Percentiles rank a stretch among this genome's conserved stretches.
phyloP scores from a whole-genome alignment of 331 rosid genomes.

The Quercus lobata region DNA sequence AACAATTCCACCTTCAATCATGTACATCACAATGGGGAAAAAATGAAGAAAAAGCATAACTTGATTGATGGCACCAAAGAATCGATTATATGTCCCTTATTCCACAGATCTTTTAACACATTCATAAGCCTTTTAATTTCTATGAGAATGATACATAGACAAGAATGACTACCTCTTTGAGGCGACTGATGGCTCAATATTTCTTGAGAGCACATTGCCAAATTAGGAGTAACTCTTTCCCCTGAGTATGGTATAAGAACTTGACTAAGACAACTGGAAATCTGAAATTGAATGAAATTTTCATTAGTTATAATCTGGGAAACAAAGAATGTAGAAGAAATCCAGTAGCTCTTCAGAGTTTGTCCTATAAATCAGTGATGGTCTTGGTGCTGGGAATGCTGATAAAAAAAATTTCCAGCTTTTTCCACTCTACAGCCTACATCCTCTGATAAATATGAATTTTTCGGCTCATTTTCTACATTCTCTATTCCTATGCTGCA shows the following conservation, averaged over 20 bases:
- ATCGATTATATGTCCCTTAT: not conserved
- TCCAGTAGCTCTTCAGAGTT: constrained; percentile 24
- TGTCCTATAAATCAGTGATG: constrained; percentile 60
- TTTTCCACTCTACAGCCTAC: constrained; percentile 57
- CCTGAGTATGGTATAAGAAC: constrained; percentile 13
- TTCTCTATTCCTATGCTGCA: constrained; percentile 47
- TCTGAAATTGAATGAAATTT: constrained; percentile 51
- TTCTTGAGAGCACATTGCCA: constrained; percentile 17
- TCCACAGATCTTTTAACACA: not conserved
- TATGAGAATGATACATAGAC: constrained; percentile 14
- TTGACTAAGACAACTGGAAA: constrained; percentile 25
- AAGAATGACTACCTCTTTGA: constrained; percentile 44
- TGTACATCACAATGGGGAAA: not conserved
- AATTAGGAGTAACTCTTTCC: constrained; percentile 6
- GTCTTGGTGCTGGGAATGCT: constrained; percentile 56
- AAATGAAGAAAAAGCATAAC: not conserved
- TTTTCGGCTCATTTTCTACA: constrained; percentile 44
- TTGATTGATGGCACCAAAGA: not conserved
- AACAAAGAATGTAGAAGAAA: constrained; percentile 54
- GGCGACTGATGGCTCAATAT: constrained; percentile 31
- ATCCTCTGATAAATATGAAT: constrained; percentile 50
- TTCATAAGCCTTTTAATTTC: constrained; percentile 14
- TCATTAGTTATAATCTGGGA: constrained; percentile 46
- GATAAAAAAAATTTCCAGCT: constrained; percentile 54
- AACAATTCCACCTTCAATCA: not conserved